Base-by-base conservation (phyloP, 1,139 yeast species). In the Debaryomyces coudertii region DNA sequence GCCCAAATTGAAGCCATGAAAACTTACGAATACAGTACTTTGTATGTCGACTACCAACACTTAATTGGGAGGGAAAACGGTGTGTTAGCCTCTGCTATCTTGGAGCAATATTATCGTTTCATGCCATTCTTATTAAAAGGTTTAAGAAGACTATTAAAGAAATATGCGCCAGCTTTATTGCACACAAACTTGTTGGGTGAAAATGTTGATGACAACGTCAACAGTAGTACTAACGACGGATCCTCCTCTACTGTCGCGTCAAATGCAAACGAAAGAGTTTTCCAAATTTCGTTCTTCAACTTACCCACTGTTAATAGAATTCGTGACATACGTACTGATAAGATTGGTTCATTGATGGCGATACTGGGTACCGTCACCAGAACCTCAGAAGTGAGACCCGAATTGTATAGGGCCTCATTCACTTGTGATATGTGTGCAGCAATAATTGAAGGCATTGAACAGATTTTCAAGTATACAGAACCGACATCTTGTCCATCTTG, bases 321-420 rank as follows among this genome's bases (percentile, higher is more conserved):
- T 55, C 82, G 99, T 60, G 99, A 93, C 59, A 78, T 93, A 47
- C 80, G 95, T 57, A 88, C 97, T 1, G 95, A 89, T 56, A 86
- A 86, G 55, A 87, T 93, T 50, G 99, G 99, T 14, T 77, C 88
- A 7, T 76, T 93, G 51, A 78, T 90, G 73, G 77, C 95, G 9
- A 87, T 93, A 30, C 85, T 95, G 31, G 99, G 99, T 42, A 95
- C 99, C 0, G 97, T 95, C 2, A 93, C 99, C 1, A 79, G 99
- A 65, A 90, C 99, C 1, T 87, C 96, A 25, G 99, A 95, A 69
- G 98, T 95, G 12, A 82, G 99, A 50, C 99, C 99, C 0, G 99
- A 95, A 65, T 76, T 93, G 49, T 90, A 79, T 70, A 82, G 79
- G 50, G 99, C 92, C 5, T 80, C 95, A 20, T 93, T 93, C 64